Evolutionary conservation across 2,329 filamentous ascomycete species (phyloP).

Genomic region (Zymoseptoria tritici): DNA sequence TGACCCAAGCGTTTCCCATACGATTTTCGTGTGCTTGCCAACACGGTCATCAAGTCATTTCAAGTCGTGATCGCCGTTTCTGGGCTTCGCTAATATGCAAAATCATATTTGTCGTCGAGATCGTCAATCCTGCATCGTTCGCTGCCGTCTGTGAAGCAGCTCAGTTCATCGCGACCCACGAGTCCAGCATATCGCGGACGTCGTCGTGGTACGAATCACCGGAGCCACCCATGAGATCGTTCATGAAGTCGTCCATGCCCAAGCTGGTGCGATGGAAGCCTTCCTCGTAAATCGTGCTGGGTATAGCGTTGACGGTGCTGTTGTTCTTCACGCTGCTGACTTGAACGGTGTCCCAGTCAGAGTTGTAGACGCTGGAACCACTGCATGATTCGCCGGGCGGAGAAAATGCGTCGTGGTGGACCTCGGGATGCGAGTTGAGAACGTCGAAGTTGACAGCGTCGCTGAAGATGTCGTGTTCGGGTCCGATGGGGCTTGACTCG

Average conservation of each 20-base stretch:
- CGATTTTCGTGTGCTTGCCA: background rate
- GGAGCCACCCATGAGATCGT: constrained; percentile 9
- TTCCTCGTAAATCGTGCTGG: constrained; percentile 91
- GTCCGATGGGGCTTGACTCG: constrained; percentile 15
- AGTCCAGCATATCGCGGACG: constrained; percentile 19
- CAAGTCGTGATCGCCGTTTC: background rate
- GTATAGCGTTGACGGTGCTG: constrained; percentile 11
- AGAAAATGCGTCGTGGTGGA: constrained; percentile 20
- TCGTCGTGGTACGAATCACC: constrained; percentile 15
- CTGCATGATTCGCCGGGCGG: constrained; percentile 24
- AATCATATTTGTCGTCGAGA: background rate
- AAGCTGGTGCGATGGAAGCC: constrained; percentile 62
- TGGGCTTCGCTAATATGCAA: background rate
- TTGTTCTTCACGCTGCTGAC: constrained; percentile 17
- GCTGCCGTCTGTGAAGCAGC: background rate
- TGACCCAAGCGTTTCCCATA: constrained; percentile 1
- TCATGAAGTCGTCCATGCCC: constrained; percentile 17
- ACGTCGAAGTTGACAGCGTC: constrained; percentile 17
- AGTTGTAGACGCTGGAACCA: constrained; percentile 23
- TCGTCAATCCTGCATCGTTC: background rate
- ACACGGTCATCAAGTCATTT: background rate
- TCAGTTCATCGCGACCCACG: constrained; percentile 16
- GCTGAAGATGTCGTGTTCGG: constrained; percentile 16
- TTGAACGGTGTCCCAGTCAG: constrained; percentile 19
- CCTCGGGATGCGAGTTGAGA: constrained; percentile 19